Evolutionary conservation across 371 early-diverging fungal genomes (phyloP).

Genomic region (Sporodiniella umbellata): DNA sequence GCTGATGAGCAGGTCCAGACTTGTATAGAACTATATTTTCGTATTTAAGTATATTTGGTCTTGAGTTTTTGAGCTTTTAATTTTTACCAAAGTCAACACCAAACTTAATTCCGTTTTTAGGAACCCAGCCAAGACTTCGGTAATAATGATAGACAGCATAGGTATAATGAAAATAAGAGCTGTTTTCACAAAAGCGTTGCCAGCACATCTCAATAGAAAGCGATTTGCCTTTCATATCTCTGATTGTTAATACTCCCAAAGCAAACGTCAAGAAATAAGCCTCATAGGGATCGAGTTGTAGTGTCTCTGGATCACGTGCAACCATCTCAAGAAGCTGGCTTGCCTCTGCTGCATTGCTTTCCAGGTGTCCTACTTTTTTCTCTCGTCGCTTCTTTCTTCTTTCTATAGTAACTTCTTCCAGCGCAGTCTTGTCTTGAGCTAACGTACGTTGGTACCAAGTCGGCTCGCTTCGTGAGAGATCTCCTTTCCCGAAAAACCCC

Average conservation of each 20-base stretch:
- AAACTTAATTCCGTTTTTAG: constrained; percentile 78
- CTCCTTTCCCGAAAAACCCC: constrained; percentile 87
- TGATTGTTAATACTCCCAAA: constrained; percentile 48
- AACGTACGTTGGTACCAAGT: constrained; percentile 56
- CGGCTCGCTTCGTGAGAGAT: constrained; percentile 76
- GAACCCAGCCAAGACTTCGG: constrained; percentile 80
- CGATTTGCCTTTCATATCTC: constrained; percentile 12
- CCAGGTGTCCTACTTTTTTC: constrained; percentile 3
- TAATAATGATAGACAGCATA: constrained; percentile 84
- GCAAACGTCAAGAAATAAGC: constrained; percentile 64
- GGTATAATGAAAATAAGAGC: constrained; percentile 41
- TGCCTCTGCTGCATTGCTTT: constrained; percentile 1
- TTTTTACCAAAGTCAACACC: constrained; percentile 73
- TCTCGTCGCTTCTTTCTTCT: constrained; percentile 45
- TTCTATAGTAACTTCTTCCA: constrained; percentile 48
- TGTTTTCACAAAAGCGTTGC: constrained; percentile 24
- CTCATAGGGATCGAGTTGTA: constrained; percentile 63
- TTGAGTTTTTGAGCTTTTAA: constrained; percentile 2
- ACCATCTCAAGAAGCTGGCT: constrained; percentile 9
- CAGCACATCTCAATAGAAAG: constrained; percentile 36
- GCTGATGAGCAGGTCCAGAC: constrained; percentile 21
- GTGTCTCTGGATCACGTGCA: constrained; percentile 44
- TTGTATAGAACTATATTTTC: constrained; percentile 20
- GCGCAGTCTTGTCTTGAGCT: constrained; percentile 6
- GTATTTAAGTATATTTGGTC: neutral